These are phyloP conservation scores for Trichoderma sp. DNA, from an alignment of 2,329 filamentous ascomycete species.

Conservation along the genomic window DNA sequence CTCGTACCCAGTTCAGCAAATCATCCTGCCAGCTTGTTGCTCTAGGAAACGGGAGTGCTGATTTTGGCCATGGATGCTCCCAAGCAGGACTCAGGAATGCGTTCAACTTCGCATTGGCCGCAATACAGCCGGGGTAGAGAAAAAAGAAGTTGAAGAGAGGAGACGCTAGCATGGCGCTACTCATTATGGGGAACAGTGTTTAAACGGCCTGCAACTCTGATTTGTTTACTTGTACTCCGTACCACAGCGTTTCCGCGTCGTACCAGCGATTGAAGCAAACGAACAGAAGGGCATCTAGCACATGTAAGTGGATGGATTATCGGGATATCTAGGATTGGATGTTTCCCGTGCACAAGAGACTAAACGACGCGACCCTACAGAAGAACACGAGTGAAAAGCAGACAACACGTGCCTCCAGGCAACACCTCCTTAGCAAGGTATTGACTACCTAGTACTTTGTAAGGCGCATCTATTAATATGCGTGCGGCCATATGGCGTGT, in stretches of 20 bases:
- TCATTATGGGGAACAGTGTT: conserved; percentile 1
- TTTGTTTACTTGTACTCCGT: background rate
- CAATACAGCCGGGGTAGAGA: background rate
- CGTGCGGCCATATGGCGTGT: background rate
- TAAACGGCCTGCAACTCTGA: background rate
- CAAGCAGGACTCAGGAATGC: conserved; percentile 1
- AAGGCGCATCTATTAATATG: background rate
- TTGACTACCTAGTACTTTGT: background rate
- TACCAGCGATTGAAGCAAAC: background rate
- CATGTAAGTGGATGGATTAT: background rate
- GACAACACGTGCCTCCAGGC: background rate
- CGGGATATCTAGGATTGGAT: background rate
- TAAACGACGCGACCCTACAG: background rate
- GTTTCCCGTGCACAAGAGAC: background rate
- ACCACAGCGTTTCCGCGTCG: background rate
- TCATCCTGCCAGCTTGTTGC: background rate
- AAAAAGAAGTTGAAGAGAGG: background rate
- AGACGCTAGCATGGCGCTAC: conserved; percentile 10
- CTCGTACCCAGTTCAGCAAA: background rate
- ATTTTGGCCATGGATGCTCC: background rate
- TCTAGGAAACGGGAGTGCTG: background rate
- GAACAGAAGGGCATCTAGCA: background rate
- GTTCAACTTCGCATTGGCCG: conserved; percentile 5
- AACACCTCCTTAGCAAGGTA: background rate
- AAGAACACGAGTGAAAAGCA: background rate